phyloP scores from a whole-genome alignment of 2,329 filamentous ascomycete genomes.

The Helotiales sp. region DNA sequence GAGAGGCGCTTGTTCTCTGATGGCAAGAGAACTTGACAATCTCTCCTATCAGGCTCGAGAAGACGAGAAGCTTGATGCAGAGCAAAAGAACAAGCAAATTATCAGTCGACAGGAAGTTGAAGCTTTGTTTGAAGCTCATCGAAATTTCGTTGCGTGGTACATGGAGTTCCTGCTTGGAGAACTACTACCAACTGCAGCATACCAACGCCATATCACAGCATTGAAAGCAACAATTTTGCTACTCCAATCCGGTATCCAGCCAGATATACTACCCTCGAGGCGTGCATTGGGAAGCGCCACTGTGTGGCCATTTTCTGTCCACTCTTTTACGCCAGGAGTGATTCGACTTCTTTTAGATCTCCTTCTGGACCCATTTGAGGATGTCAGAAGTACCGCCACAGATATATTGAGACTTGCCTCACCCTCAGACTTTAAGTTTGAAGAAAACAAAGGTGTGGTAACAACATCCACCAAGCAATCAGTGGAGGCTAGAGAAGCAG shows the following conservation, averaged over 20 bases:
- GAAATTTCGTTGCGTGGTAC: constrained; percentile 74
- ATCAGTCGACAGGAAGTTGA: constrained; percentile 12
- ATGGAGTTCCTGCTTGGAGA: constrained; percentile 70
- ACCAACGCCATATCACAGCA: constrained; percentile 83
- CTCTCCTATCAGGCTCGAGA: constrained; percentile 14
- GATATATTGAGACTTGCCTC: constrained; percentile 52
- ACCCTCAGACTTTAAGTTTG: constrained; percentile 30
- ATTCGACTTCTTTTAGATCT: constrained; percentile 72
- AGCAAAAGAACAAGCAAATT: constrained; percentile 24
- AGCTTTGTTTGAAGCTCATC: constrained; percentile 44
- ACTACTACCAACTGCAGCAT: constrained; percentile 78
- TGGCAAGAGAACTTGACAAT: constrained; percentile 43
- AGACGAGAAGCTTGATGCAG: neutral
- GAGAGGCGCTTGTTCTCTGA: constrained; percentile 61
- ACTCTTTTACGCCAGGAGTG: constrained; percentile 48
- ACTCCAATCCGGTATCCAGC: constrained; percentile 45
- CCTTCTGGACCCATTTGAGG: constrained; percentile 87
- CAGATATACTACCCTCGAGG: neutral
- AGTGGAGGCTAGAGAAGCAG: neutral
- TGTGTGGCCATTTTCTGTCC: constrained; percentile 29
- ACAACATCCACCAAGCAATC: neutral
- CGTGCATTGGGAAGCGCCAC: constrained; percentile 20
- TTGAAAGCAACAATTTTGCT: constrained; percentile 69
- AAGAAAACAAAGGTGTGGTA: neutral
- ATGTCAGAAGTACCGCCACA: constrained; percentile 67